Base-by-base conservation (phyloP, 495 filamentous ascomycete genomes). In the Penicillium pancosmium region DNA sequence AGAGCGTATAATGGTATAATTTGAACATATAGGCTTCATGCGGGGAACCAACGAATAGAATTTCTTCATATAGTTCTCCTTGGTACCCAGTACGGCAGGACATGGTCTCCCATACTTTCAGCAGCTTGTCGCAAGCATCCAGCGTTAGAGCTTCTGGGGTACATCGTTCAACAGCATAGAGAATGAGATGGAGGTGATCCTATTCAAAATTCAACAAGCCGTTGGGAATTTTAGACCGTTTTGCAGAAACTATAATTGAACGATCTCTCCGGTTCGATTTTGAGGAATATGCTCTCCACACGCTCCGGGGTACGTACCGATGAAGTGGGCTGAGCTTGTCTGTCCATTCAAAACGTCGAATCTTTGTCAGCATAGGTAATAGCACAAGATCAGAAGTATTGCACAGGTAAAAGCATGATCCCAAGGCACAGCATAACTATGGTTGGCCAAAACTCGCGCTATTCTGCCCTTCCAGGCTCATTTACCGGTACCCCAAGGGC, bases 151-250 rank as follows among this genome's bases (percentile, higher is more conserved):
- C 46, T n/a, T 48, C 46, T 48, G 46, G 46, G 46, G 46, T 48
- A 48, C 46, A 48, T 11, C 12, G 46, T 48, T 48, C 9, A 48
- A 48, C 46, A n/a, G 12, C n/a, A 40, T n/a, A 2, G 33, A 21
- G 34, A 19, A 25, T 9, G 19, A 50, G 25, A 31, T 41, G 11
- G 15, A 48, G 46, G 21, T 23, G 51, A 38, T 5, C 33, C 5
- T 25, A 41, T 53, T 53, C 51, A 36, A 53, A 53, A 53, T 41
- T 3, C 16, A 40, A 53, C 33, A 23, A 53, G 23, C 46, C 46
- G 46, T 48, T 48, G 46, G 5, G n/a, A 8, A 11, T 5, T 13
- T 48, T 7, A 3, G 25, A 3, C 46, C 18, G n/a, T 25, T 13
- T 15, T 48, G 18, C 21, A 48, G 8, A 12, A 48, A 48, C 19